A percentile compares a stretch with the other conserved stretches of the same genome.
Conservation (phyloP, 2,329 filamentous ascomycete genomes). For the Aureobasidium vineae region DNA sequence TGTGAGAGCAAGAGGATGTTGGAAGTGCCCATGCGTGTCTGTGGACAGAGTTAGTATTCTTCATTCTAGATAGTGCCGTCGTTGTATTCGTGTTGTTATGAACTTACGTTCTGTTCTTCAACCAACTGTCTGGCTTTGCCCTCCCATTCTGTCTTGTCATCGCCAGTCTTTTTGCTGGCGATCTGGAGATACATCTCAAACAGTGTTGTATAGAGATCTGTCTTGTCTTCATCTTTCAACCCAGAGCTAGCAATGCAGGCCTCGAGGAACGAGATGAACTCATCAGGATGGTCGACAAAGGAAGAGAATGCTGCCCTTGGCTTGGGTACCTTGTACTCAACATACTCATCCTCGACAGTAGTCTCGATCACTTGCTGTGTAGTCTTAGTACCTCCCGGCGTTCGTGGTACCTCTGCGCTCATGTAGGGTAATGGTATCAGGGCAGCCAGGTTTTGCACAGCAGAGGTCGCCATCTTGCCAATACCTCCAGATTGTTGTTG, state of each 20-base stretch:
- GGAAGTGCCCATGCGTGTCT: conserved; percentile 77
- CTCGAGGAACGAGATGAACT: conserved; percentile 91
- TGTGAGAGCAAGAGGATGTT: conserved; percentile 92
- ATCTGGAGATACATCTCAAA: conserved; percentile 99
- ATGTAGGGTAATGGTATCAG: conserved; percentile 84
- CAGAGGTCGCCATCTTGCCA: conserved; percentile 60
- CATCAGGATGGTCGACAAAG: conserved; percentile 88
- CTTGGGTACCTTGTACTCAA: conserved; percentile 73
- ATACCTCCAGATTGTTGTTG: conserved; percentile 42
- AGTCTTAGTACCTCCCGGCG: conserved; percentile 51
- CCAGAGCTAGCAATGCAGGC: conserved; percentile 72
- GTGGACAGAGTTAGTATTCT: not conserved
- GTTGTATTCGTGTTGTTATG: not conserved
- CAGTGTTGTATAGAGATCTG: conserved; percentile 88
- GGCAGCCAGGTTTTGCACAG: conserved; percentile 81
- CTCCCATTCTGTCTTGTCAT: conserved; percentile 77
- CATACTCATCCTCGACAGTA: conserved; percentile 51
- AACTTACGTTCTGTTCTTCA: conserved; percentile 65
- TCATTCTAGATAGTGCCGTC: not conserved
- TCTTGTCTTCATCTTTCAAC: conserved; percentile 70
- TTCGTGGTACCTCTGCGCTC: conserved; percentile 60
- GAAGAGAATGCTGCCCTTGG: conserved; percentile 91
- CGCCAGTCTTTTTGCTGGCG: conserved; percentile 70
- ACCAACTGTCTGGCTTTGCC: conserved; percentile 86
- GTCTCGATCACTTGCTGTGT: conserved; percentile 56